Base-by-base conservation (phyloP, 2,329 filamentous ascomycete genomes). In the Trichocomaceae sp. region DNA sequence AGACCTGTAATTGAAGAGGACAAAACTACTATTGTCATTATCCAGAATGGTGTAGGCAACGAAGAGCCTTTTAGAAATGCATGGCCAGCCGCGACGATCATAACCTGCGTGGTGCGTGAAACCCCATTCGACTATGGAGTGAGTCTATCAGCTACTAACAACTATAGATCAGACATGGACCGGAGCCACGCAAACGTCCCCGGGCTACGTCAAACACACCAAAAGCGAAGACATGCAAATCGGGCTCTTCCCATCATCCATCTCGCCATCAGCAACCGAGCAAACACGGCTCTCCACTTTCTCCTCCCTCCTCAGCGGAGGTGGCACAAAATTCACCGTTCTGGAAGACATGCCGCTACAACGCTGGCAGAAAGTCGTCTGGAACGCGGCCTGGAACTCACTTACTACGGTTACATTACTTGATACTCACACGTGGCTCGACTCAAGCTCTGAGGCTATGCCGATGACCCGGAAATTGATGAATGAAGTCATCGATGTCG, bases 221-320 rank as follows among this genome's bases (percentile, higher is more conserved):
- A 75, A 74, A 51, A 76, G 75, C 12, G 81, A 83, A 61, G 72
- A 80, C 57, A 77, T 79, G 64, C 76, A 83, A 54, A 75, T 83
- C 3, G 81, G 80, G 0, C 63, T 82, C 0, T 82, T 76, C 58
- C 67, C 72, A 0, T 79, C 77, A 31, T 22, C 64, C 0, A 13
- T 47, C 0, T 44, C 71, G 0, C 64, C 73, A 0, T 10, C 44
- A 0, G 20, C 57, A 0, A 7, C 61, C 0, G 77, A 80, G 47
- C 57, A 68, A 2, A 20, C 61, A 2, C 69, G 70, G 0, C 70
- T 82, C 0, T 57, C 74, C 0, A 62, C 60, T 0, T 78, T 81
- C 39, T 67, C 72, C 0, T 58, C 62, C 0, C 59, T 81, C 0
- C 61, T 81, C 1, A 64, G 62, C 0, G 60, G 65, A 0, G 77